Percentiles rank a stretch among this genome's conserved stretches.
These are phyloP conservation scores for Petrea volubilis DNA, from an alignment of 257 asterid species.

Conservation along the genomic window DNA sequence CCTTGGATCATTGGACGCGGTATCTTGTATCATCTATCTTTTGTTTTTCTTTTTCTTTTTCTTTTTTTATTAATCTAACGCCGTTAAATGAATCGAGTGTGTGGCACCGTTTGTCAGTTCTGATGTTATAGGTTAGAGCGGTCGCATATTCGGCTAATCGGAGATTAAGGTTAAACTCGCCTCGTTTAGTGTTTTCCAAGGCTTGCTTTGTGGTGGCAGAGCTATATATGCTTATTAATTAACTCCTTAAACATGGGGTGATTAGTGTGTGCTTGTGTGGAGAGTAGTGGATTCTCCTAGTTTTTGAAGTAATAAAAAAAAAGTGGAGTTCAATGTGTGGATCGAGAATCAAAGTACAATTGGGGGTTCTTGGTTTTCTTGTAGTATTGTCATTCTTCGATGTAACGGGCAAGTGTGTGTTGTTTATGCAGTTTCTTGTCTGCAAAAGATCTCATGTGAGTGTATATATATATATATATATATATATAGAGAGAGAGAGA, in stretches of 20 bases:
- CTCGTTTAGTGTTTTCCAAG: slow-evolving; percentile 29
- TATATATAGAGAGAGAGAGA: too few species aligned
- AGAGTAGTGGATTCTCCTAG: slow-evolving; percentile 22
- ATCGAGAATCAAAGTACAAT: slow-evolving; percentile 44
- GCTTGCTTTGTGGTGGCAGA: slow-evolving; percentile 24
- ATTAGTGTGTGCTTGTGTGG: slow-evolving; percentile 19
- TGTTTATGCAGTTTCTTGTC: neutral
- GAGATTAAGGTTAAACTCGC: neutral
- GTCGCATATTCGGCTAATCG: slow-evolving; percentile 16
- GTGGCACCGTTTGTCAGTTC: too few species aligned
- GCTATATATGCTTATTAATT: slow-evolving; percentile 15
- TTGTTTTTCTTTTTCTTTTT: too few species aligned
- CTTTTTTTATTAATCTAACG: too few species aligned
- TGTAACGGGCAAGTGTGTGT: neutral
- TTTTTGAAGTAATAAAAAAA: slow-evolving; percentile 29
- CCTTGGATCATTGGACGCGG: too few species aligned
- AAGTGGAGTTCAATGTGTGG: slow-evolving; percentile 39
- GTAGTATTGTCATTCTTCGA: slow-evolving; percentile 1
- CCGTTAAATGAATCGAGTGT: too few species aligned
- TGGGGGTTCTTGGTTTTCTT: neutral
- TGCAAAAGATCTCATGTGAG: neutral
- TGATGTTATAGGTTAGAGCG: neutral
- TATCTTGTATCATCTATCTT: too few species aligned
- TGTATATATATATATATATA: too few species aligned
- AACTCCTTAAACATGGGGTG: slow-evolving; percentile 33